Evolutionary conservation across 139 green algal species (phyloP), one percentile per base, ranked within the genome.

Genomic region (Picochlorum sp.): DNA sequence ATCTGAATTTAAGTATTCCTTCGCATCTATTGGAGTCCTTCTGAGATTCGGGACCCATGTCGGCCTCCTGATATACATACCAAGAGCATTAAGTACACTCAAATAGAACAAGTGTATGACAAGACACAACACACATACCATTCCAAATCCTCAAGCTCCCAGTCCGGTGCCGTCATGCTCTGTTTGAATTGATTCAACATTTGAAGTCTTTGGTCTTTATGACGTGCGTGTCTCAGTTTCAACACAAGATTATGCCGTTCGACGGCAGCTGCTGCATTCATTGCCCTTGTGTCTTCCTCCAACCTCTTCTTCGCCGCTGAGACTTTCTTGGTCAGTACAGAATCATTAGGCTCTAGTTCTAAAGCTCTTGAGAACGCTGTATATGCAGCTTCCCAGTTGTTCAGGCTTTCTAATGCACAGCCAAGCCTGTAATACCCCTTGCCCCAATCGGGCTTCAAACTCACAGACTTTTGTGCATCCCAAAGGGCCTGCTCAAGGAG

Each of bases 141-240:
- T 34, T 87, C 78, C 31, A 81, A 85, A 71, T 92, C 85, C 11
- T 88, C 81, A 14, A 81, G 65, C 31, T 92, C 84, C 78, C 78
- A 91, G 14, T 84, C 75, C 2, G 76, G 78, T 2, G 65, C 78
- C 2, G 65, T 45, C 83, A 90, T 87, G 62, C 65, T 72, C 61
- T 88, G 75, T 64, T 87, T 84, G 60, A 84, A 78, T 70, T 90
- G 83, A 28, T 74, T 68, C 51, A 83, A 20, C 65, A 78, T 67
- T 5, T n/a, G 41, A n/a, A 66, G 49, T 30, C 58, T 52, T 0
- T 54, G 30, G 20, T 85, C 75, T 23, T 65, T 31, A 44, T 71
- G 58, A 31, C 81, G 49, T 4, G 65, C 71, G 10, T 68, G 60
- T 45, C 71, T 64, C 51, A 86, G 45, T 67, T 78, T 73, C 23